These are phyloP conservation scores for Mariannaea elegans DNA, from an alignment of 2,329 filamentous ascomycete genomes.

Conservation along the genomic window DNA sequence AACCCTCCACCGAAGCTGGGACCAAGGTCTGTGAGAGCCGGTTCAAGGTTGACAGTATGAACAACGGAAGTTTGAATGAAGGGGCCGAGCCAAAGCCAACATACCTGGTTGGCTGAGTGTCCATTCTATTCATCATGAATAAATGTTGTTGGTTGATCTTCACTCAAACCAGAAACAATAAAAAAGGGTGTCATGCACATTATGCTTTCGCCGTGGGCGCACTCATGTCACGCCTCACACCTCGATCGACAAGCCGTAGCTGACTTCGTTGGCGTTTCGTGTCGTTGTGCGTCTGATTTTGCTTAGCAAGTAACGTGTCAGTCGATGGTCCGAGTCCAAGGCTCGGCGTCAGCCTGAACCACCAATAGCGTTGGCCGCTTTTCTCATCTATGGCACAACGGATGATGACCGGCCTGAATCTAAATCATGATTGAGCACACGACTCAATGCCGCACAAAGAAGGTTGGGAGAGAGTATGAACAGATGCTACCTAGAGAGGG, in stretches of 20 bases:
- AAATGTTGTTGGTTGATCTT: slow-evolving; percentile 5
- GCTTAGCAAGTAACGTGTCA: slow-evolving; percentile 21
- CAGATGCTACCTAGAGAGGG: too few species aligned
- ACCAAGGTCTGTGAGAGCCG: not conserved
- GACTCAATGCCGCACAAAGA: not conserved
- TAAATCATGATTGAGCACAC: slow-evolving; percentile 5
- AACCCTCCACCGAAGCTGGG: not conserved
- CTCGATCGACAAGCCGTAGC: slow-evolving; percentile 10
- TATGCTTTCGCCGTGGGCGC: not conserved
- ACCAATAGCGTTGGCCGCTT: slow-evolving; percentile 14
- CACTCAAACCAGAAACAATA: slow-evolving; percentile 3
- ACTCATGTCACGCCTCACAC: slow-evolving; percentile 7
- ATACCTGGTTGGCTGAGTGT: slow-evolving; percentile 21
- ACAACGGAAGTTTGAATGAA: slow-evolving; percentile 8
- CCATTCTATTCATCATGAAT: slow-evolving; percentile 16
- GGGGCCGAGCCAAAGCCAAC: slow-evolving; percentile 10
- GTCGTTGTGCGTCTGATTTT: slow-evolving; percentile 6
- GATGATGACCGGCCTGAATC: slow-evolving; percentile 13
- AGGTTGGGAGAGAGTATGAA: not conserved
- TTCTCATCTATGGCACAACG: slow-evolving; percentile 20
- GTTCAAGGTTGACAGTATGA: slow-evolving; percentile 1
- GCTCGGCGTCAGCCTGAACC: slow-evolving; percentile 18
- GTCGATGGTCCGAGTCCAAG: slow-evolving; percentile 15
- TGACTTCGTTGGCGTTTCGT: slow-evolving; percentile 16
- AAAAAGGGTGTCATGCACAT: not conserved